Evolutionary conservation across 2,329 filamentous ascomycete genomes (phyloP), one percentile per base, ranked within the genome.

Genomic region (Lizonia empirigonia): DNA sequence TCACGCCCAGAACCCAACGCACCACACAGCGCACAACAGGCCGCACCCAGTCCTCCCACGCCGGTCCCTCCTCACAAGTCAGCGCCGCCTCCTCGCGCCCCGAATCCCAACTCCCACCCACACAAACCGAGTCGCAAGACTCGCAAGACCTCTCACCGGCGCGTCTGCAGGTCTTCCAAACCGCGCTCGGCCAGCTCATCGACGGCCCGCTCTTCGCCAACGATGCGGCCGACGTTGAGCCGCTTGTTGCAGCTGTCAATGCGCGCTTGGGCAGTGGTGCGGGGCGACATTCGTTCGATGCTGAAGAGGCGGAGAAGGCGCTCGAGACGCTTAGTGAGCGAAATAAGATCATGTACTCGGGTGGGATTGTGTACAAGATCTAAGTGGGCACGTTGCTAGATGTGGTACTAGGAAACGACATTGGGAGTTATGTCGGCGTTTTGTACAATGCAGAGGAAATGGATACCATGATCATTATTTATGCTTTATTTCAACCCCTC

Each of bases 151-250:
- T 91, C 67, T 78, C 82, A 2, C 64, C 82, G 0, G 79, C 81
- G 32, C 84, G 94, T 32, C 76, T 96, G 20, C 78, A 82, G 5
- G 76, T 85, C 1, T 99, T 99, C 85, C 86, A 90, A 46, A 84
- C 84, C 9, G 84, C 89, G 2, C 80, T 99, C 3, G 94, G 94
- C 19, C 88, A 90, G 63, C 80, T 99, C 45, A 87, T 96, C 66
- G 87, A 88, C 64, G 88, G 88, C 0, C 81, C 84, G 10, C 74
- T 99, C n/a, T 99, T 99, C 70, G 85, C 87, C 24, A 90, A 95
- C 55, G 94, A 97, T 65, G 85, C 87, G 15, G 91, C 91, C 12
- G 82, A 87, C 54, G 82, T 97, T 2, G 84, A 86, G 56, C 83
- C 84, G 20, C 81, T 99, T 24, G 81, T 97, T 15, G 81, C 81